A percentile compares a stretch with the other conserved stretches of the same genome.
Evolutionary conservation across 2,329 filamentous ascomycete species (phyloP).

Genomic region (Clonostachys rosea): DNA sequence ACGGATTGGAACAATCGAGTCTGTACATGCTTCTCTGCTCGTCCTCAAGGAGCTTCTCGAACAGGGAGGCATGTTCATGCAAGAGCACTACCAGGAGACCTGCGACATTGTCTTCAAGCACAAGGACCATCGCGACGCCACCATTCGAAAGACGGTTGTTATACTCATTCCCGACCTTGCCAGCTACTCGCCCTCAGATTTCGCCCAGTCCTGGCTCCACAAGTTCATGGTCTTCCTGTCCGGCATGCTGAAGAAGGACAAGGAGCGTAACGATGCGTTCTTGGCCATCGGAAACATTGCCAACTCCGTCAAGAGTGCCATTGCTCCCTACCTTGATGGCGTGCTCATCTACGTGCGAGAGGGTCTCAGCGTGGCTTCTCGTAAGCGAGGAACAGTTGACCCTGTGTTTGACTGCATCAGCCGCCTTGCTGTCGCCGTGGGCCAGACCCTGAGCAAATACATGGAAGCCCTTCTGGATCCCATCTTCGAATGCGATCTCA

Average conservation of each 20-base stretch:
- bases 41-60: constrained; percentile 89
- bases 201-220: constrained; percentile 81
- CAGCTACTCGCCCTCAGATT: constrained; percentile 87
- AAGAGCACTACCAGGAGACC: constrained; percentile 84
- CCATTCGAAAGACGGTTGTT: constrained; percentile 86
- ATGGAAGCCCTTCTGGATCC: constrained; percentile 94
- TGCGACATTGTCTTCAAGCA: constrained; percentile 91
- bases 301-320: constrained; percentile 91
- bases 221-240: constrained; percentile 97
- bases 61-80: constrained; percentile 99
- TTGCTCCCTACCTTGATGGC: constrained; percentile 90
- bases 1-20: constrained; percentile 75
- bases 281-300: constrained; percentile 94
- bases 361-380: constrained; percentile 76
- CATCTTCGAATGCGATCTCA: constrained; percentile 94
- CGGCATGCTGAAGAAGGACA: constrained; percentile 88
- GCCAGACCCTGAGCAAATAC: constrained; percentile 95
- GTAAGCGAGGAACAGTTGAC: constrained; percentile 58
- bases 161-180: constrained; percentile 89
- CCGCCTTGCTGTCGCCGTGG: constrained; percentile 89
- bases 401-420: constrained; percentile 98
- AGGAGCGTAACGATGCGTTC: constrained; percentile 91
- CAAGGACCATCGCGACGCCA: constrained; percentile 85
- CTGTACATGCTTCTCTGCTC: constrained; percentile 88
- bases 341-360: constrained; percentile 93